Conservation (phyloP, 2,329 filamentous ascomycete genomes). For the Penicillium sp. region DNA sequence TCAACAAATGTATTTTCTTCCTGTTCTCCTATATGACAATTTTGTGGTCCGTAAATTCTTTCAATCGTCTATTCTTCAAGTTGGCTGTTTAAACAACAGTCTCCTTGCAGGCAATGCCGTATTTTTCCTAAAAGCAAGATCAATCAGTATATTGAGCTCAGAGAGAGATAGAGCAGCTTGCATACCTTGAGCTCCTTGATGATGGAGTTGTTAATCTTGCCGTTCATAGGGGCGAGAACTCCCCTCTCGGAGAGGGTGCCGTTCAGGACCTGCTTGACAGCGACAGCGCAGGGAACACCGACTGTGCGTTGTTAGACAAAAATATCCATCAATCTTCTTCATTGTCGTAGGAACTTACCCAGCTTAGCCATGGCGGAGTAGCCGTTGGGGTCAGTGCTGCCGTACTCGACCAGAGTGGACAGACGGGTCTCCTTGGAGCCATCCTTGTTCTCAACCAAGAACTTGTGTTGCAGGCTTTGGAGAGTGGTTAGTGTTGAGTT, state of each 20-base stretch:
- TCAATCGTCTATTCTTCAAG: neutral
- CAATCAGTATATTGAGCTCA: neutral
- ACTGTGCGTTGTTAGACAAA: conserved; percentile 48
- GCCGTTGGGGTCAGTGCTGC: conserved; percentile 65
- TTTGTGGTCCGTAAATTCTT: conserved; percentile 2
- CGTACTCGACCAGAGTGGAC: conserved; percentile 82
- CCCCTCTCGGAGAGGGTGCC: conserved; percentile 70
- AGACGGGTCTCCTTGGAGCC: conserved; percentile 77
- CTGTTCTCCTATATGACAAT: neutral
- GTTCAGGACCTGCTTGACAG: conserved; percentile 77
- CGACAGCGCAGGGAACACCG: conserved; percentile 74
- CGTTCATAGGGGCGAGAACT: conserved; percentile 11
- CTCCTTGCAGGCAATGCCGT: conserved; percentile 6
- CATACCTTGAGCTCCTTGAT: conserved; percentile 5
- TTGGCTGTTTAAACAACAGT: neutral
- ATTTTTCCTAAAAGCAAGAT: neutral
- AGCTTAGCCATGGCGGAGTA: conserved; percentile 85
- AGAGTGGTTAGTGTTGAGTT: neutral
- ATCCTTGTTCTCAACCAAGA: conserved; percentile 81
- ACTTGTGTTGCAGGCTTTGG: conserved; percentile 55
- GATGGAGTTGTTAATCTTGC: conserved; percentile 4
- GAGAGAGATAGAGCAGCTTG: neutral
- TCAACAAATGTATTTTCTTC: conserved; percentile 1
- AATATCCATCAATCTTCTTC: neutral
- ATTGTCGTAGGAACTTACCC: conserved; percentile 3